Base-by-base conservation (phyloP, 371 early-diverging fungal species). In the Funneliformis caledonium region DNA sequence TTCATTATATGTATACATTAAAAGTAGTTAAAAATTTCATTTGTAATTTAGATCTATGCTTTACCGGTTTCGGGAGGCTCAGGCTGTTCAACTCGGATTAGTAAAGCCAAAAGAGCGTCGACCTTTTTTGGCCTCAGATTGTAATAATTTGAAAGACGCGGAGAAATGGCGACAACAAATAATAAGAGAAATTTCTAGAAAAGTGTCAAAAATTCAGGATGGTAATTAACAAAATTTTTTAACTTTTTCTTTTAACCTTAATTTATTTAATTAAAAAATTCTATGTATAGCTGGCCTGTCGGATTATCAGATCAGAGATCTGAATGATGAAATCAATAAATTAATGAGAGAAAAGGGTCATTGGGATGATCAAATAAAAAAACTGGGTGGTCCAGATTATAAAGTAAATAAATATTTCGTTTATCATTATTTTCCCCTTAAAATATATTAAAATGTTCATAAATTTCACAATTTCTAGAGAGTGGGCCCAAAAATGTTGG, bases 261-360 rank as follows among this genome's bases (percentile, higher is more conserved):
- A 5, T 31, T 43, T 42, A 33, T 52, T 48, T 45, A 10, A 12
- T 43, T 76, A 31, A 62, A 37, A 37, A 37, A 2, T 37, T 37
- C 37, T 37, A 37, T 72, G 26, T 37, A 80, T 84, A 95, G 95
- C 90, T 50, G 89, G 92, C 52, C 83, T 98, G 73, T 93, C 94
- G 45, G 98, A 97, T 78, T 92, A 91, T 80, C 96, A 97, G 85
- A 92, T 98, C 74, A 91, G 98, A 61, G 98, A 98, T 83, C 84
- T 97, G 77, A 98, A 98, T 85, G 99, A 98, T 84, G 94, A 94
- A 50, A 97, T 98, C 88, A 98, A 98, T 87, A 96, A 95, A 85
- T 85, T 94, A 61, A 88, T 98, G 85, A 90, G 97, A 56, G 96
- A 96, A 83, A 97, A 97, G 84, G 88, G 92, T 73, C 91, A 92